A percentile compares a stretch with the other conserved stretches of the same genome.
Evolutionary conservation across 345 rosid species (phyloP).

Genomic region (Populus davidiana): DNA sequence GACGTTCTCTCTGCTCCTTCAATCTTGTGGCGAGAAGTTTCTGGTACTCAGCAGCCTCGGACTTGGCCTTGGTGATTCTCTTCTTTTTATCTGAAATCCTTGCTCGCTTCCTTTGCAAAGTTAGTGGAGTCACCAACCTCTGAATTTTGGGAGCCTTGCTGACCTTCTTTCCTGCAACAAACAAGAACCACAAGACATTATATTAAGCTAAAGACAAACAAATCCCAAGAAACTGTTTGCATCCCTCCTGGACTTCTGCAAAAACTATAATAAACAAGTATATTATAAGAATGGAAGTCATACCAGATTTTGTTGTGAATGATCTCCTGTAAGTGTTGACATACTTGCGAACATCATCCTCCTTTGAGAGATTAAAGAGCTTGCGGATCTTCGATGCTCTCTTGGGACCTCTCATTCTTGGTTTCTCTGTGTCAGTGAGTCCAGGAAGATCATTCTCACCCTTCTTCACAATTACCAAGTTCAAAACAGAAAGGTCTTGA

Average conservation of each 20-base stretch:
- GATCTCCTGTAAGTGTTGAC: conserved; percentile 80
- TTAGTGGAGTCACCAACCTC: conserved; percentile 28
- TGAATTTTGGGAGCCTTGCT: conserved; percentile 33
- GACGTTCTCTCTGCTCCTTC: conserved; percentile 34
- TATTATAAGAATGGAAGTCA: not conserved
- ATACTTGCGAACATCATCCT: conserved; percentile 75
- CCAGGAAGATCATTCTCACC: conserved; percentile 85
- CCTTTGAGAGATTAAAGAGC: conserved; percentile 68
- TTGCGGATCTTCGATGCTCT: conserved; percentile 79
- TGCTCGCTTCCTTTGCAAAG: conserved; percentile 25
- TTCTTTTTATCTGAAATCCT: conserved; percentile 30
- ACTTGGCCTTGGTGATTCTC: conserved; percentile 30
- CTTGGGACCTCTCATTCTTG: conserved; percentile 86
- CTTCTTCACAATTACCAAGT: conserved; percentile 76
- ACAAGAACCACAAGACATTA: not conserved
- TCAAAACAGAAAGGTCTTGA: conserved; percentile 72
- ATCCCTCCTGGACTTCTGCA: no score
- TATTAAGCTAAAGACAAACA: not conserved
- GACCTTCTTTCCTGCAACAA: conserved; percentile 24
- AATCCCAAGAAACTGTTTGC: not conserved
- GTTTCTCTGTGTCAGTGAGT: conserved; percentile 65
- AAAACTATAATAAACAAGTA: not conserved
- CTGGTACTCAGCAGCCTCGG: conserved; percentile 27
- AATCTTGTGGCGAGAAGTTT: conserved; percentile 29
- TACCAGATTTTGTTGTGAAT: conserved; percentile 71